phyloP scores from a whole-genome alignment of 306 rosid genomes.

The Corylus heterophylla region DNA sequence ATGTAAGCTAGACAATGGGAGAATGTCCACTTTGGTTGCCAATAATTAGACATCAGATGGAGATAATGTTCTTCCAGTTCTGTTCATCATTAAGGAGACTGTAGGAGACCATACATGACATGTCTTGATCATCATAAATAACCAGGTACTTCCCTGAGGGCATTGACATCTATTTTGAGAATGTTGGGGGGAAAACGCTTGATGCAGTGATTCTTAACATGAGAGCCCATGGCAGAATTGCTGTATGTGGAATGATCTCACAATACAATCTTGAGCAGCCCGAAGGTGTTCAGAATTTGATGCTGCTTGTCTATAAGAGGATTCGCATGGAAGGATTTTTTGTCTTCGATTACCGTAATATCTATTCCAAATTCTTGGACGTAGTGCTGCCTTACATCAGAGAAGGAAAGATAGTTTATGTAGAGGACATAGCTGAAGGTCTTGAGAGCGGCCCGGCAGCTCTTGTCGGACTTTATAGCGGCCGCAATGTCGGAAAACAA shows the following conservation, averaged over 20 bases:
- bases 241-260: constrained; percentile 17
- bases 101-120: no score
- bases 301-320: constrained; percentile 14
- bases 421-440: constrained; percentile 22
- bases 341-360: constrained; percentile 1
- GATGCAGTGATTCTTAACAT: constrained; percentile 21
- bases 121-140: not conserved
- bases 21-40: no score
- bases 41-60: no score
- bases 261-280: constrained; percentile 14
- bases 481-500: constrained; percentile 6
- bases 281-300: constrained; percentile 13
- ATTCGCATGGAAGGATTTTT: constrained; percentile 21
- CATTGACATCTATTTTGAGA: constrained; percentile 28
- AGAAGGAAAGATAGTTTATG: constrained; percentile 6
- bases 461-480: not conserved
- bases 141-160: constrained; percentile 27
- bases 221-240: constrained; percentile 18
- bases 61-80: no score
- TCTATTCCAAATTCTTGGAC: constrained; percentile 24
- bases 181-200: constrained; percentile 14
- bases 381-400: constrained; percentile 12
- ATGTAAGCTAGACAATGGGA: no score
- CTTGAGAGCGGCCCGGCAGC: constrained; percentile 27
- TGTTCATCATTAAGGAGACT: no score